Evolutionary conservation across 169 alveolate genomes (phyloP).

Genomic region (Plasmodium knowlesi): DNA sequence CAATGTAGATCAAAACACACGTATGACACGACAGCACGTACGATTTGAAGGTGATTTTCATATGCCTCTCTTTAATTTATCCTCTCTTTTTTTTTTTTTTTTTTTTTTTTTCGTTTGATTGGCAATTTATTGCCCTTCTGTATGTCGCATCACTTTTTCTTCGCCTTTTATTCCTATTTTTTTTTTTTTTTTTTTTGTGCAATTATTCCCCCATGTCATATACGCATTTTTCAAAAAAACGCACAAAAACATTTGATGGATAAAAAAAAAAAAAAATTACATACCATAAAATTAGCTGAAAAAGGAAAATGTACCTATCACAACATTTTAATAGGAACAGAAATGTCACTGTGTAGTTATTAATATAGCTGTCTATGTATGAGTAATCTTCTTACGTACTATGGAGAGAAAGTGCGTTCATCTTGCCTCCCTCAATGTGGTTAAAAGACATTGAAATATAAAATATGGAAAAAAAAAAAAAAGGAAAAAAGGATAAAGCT

Average conservation of each 20-base stretch:
- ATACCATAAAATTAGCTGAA: constrained; percentile 2
- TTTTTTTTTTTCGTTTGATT: neutral
- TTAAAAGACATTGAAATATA: neutral
- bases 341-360: neutral
- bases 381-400: neutral
- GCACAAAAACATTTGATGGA: neutral
- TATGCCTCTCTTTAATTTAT: neutral
- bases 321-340: neutral
- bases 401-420: neutral
- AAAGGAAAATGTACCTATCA: neutral
- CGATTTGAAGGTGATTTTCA: neutral
- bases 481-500: constrained; percentile 6
- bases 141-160: neutral
- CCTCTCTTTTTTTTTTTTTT: neutral
- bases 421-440: neutral
- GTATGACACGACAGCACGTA: neutral
- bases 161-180: neutral
- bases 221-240: neutral
- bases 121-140: neutral
- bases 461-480: constrained; percentile 41
- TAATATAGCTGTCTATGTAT: neutral
- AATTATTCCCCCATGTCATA: neutral
- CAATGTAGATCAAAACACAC: neutral
- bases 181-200: neutral
- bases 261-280: neutral